phyloP scores from a whole-genome alignment of 306 rosid species.

The Cucumis melo region DNA sequence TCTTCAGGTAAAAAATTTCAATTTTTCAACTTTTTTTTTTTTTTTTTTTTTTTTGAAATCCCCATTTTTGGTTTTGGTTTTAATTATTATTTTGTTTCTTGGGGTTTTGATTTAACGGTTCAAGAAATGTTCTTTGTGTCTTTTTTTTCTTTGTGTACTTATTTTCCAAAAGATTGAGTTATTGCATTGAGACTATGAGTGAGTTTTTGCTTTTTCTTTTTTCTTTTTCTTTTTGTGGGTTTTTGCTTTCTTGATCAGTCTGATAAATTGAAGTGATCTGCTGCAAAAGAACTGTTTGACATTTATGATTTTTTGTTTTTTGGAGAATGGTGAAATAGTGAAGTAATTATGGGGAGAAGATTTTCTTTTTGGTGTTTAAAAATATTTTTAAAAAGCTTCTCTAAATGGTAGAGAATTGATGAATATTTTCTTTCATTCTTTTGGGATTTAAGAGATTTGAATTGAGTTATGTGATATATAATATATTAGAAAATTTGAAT shows the following conservation, averaged over 20 bases:
- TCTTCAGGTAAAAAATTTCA: constrained; percentile 44
- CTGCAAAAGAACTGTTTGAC: constrained; percentile 1
- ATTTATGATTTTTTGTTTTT: not conserved
- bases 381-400: not conserved
- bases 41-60: too few species aligned
- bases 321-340: not conserved
- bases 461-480: not conserved
- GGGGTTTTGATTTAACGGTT: constrained; percentile 13
- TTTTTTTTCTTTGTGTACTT: constrained; percentile 8
- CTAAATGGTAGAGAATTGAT: not conserved
- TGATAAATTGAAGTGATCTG: not conserved
- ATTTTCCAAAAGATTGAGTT: constrained; percentile 13
- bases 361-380: not conserved
- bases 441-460: not conserved
- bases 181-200: not conserved
- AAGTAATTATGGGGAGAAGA: not conserved
- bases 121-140: constrained; percentile 20
- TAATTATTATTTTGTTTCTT: constrained; percentile 2
- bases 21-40: not conserved
- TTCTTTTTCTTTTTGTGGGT: not conserved
- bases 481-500: too few species aligned
- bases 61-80: not conserved
- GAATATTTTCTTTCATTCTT: too few species aligned
- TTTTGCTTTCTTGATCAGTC: not conserved
- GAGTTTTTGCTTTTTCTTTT: not conserved